Conservation (phyloP, 805 yeast species). For the Suhomyces kilbournensis region DNA sequence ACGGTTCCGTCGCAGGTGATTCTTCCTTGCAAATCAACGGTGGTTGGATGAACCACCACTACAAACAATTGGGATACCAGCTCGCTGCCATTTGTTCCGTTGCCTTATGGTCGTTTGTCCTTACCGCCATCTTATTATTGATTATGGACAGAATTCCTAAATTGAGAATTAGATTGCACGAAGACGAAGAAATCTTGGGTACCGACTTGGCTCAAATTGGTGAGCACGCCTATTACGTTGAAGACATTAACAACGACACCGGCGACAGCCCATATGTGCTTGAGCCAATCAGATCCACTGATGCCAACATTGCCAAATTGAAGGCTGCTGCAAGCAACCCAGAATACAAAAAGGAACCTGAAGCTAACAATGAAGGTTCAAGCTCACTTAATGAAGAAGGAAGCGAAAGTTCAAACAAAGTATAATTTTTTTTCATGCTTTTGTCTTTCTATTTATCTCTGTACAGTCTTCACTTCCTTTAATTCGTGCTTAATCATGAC, state of each 20-base stretch:
- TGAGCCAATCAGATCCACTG: conserved; percentile 72
- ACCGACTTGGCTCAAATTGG: conserved; percentile 90
- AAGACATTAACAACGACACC: conserved; percentile 24
- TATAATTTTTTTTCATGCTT: background rate
- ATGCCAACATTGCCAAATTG: conserved; percentile 35
- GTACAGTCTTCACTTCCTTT: background rate
- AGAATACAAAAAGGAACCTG: conserved; percentile 7
- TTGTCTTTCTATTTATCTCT: background rate
- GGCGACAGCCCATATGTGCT: conserved; percentile 54
- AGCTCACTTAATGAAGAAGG: conserved; percentile 17
- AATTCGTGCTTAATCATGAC: background rate
- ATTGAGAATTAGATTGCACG: conserved; percentile 75
- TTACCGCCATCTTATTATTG: conserved; percentile 66
- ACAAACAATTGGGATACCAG: conserved; percentile 82
- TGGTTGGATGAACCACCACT: conserved; percentile 87
- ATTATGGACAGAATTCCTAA: conserved; percentile 74
- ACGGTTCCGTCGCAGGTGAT: conserved; percentile 51
- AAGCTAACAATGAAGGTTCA: conserved; percentile 8
- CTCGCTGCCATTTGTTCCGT: conserved; percentile 72
- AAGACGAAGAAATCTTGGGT: conserved; percentile 85
- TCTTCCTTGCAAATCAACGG: conserved; percentile 50
- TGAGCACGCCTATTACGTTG: conserved; percentile 74
- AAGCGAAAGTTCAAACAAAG: conserved; percentile 13
- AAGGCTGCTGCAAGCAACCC: conserved; percentile 18
- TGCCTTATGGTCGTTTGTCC: conserved; percentile 70